Percentiles rank a stretch among this genome's conserved stretches.
Conservation (phyloP, 208 protist genomes). For the Leishmania turanica region DNA sequence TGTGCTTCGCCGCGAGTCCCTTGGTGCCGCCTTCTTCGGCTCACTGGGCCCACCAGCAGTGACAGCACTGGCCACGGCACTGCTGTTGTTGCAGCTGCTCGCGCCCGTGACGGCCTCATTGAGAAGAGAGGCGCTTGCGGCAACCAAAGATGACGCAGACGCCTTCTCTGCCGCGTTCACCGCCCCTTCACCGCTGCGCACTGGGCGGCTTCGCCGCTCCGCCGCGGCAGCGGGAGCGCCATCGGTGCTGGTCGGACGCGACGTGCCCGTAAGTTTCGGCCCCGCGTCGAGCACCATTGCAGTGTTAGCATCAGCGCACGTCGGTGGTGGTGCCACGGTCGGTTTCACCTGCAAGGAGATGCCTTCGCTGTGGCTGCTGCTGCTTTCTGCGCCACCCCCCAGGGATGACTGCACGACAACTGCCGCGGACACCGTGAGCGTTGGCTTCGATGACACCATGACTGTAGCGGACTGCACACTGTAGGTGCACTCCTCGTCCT, state of each 20-base stretch:
- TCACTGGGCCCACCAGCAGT: neutral
- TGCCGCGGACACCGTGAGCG: neutral
- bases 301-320: neutral
- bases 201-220: neutral
- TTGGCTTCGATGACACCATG: neutral
- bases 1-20: neutral
- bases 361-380: conserved; percentile 16
- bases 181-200: neutral
- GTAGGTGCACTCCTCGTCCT: neutral
- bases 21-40: conserved; percentile 1
- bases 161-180: neutral
- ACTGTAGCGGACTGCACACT: neutral
- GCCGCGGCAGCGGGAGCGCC: neutral
- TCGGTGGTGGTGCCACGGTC: neutral
- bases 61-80: neutral
- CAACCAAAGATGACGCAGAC: neutral
- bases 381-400: conserved; percentile 5
- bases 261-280: neutral
- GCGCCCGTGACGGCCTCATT: neutral
- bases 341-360: neutral
- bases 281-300: neutral
- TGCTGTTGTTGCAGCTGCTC: neutral
- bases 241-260: neutral
- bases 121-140: too few species aligned
- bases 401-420: conserved; percentile 16